These are phyloP conservation scores for Apiotrichum porosum DNA, from an alignment of 1,284 basidiomycete species.

Conservation along the genomic window DNA sequence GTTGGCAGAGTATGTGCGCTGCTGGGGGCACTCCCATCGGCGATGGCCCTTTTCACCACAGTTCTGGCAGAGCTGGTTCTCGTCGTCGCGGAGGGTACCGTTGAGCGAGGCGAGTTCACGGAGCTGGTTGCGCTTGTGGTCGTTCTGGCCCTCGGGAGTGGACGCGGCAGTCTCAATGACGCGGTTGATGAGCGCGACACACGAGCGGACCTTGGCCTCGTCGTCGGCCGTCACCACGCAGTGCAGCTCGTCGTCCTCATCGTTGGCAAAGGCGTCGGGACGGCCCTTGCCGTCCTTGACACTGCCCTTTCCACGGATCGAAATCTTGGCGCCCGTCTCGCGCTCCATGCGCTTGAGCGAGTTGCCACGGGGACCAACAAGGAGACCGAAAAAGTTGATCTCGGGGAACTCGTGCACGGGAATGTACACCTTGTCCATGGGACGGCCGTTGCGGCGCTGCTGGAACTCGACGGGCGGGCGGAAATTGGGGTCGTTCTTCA, in stretches of 20 bases:
- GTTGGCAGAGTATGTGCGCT: slow-evolving; percentile 93
- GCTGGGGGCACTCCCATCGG: slow-evolving; percentile 95
- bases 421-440: slow-evolving; percentile 97
- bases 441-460: slow-evolving; percentile 81
- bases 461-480: slow-evolving; percentile 80
- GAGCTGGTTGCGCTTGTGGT: slow-evolving; percentile 98
- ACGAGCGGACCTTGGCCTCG: slow-evolving; percentile 83
- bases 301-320: slow-evolving; percentile 95
- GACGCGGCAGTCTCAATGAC: slow-evolving; percentile 99
- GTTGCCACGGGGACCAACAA: slow-evolving; percentile 97
- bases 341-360: slow-evolving; percentile 99
- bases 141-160: slow-evolving; percentile 97
- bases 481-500: slow-evolving; percentile 97
- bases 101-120: slow-evolving; percentile 96
- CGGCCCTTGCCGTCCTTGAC: slow-evolving; percentile 98
- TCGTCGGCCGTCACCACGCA: slow-evolving; percentile 92
- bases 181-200: slow-evolving; percentile 91
- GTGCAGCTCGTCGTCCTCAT: slow-evolving; percentile 98
- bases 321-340: slow-evolving; percentile 96
- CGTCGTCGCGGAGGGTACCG: slow-evolving; percentile 97
- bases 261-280: slow-evolving; percentile 85
- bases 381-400: slow-evolving; percentile 98
- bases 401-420: slow-evolving; percentile 99
- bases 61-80: slow-evolving; percentile 98
- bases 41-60: slow-evolving; percentile 80